Percentiles rank a stretch among this genome's conserved stretches.
phyloP scores from a whole-genome alignment of 352 stramenopile genomes.

The Pythium angustatum region DNA sequence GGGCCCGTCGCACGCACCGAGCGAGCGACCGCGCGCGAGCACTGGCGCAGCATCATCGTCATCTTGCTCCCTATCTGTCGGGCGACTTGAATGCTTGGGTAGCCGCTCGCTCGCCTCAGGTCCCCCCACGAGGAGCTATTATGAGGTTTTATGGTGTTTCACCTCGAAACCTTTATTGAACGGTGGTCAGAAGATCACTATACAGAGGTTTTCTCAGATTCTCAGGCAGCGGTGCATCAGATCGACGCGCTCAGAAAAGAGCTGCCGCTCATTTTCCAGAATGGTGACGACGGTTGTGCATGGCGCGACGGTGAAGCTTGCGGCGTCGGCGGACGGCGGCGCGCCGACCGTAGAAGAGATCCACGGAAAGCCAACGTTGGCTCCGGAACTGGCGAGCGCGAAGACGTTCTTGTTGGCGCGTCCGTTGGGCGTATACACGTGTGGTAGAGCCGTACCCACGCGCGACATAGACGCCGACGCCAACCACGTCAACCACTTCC shows the following conservation, averaged over 20 bases:
- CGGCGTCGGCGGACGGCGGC: not conserved
- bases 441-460: slow-evolving; percentile 36
- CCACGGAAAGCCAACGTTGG: not conserved
- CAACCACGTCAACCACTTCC: too few relatives aligned
- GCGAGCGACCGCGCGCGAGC: slow-evolving; percentile 40
- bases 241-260: slow-evolving; percentile 4
- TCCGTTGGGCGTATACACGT: slow-evolving; percentile 65
- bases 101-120: slow-evolving; percentile 23
- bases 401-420: slow-evolving; percentile 55
- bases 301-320: slow-evolving; percentile 9
- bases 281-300: slow-evolving; percentile 26
- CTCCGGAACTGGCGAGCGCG: slow-evolving; percentile 30
- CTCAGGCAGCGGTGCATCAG: not conserved
- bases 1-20: slow-evolving; percentile 16
- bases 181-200: not conserved
- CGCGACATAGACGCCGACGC: not conserved
- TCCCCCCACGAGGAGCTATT: too few relatives aligned
- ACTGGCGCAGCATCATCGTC: slow-evolving; percentile 50
- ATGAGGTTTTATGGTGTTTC: slow-evolving; percentile 27
- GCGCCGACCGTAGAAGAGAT: not conserved
- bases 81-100: slow-evolving; percentile 1
- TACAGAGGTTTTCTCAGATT: slow-evolving; percentile 13
- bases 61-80: not conserved
- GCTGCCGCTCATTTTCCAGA: not conserved
- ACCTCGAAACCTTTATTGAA: slow-evolving; percentile 22